Conservation (phyloP, 768 basidiomycete species). For the Chalciporus piperatus region DNA sequence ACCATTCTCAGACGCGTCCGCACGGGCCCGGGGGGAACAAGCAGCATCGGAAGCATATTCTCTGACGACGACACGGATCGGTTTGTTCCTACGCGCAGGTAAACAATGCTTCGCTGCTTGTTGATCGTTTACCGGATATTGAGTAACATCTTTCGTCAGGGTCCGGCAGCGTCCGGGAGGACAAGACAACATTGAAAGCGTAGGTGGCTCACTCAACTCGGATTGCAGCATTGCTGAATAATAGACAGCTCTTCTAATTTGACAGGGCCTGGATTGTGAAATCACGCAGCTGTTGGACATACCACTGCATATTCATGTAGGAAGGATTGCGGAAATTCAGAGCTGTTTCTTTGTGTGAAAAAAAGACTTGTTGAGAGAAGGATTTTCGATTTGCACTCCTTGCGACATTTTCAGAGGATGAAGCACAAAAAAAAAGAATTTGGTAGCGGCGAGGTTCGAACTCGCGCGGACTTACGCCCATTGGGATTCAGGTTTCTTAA, state of each 20-base stretch:
- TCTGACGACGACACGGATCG: constrained; percentile 39
- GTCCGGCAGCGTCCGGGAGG: constrained; percentile 71
- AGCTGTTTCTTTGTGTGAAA: background rate
- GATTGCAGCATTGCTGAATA: background rate
- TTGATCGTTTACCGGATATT: background rate
- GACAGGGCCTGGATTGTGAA: background rate
- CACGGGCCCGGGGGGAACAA: constrained; percentile 28
- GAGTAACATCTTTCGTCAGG: constrained; percentile 30
- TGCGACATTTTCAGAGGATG: too few species aligned
- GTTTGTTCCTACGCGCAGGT: constrained; percentile 74
- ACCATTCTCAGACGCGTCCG: constrained; percentile 32
- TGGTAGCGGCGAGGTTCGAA: constrained; percentile 91
- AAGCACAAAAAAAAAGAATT: constrained; percentile 5
- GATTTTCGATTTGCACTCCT: background rate
- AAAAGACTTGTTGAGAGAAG: background rate
- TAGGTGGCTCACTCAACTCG: constrained; percentile 21
- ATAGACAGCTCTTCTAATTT: constrained; percentile 28
- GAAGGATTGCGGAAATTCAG: background rate
- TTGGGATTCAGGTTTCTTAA: constrained; percentile 80
- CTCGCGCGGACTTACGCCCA: constrained; percentile 83
- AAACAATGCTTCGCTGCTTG: constrained; percentile 8
- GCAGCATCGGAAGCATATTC: constrained; percentile 41
- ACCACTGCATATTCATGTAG: background rate
- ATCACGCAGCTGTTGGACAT: background rate
- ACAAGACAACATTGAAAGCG: constrained; percentile 51